phyloP scores from a whole-genome alignment of 1,284 basidiomycete species.

The Rhodofomes roseus region DNA sequence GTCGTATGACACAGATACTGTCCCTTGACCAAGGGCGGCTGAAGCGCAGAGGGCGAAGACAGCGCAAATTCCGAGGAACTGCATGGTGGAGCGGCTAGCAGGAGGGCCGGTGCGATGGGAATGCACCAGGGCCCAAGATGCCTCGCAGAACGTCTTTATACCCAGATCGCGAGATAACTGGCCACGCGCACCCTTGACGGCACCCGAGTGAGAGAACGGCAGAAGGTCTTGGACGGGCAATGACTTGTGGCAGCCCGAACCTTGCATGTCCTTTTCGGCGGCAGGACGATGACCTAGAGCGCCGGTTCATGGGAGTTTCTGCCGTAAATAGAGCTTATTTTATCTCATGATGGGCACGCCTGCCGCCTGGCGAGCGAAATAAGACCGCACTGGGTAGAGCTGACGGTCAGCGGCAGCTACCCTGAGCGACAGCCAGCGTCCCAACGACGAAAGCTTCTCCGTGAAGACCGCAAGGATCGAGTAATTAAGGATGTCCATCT shows the following conservation, averaged over 20 bases:
- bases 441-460: neutral
- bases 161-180: neutral
- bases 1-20: conserved; percentile 40
- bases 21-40: conserved; percentile 20
- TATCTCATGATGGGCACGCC: neutral
- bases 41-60: conserved; percentile 17
- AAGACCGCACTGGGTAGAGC: neutral
- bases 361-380: neutral
- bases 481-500: neutral
- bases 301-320: neutral
- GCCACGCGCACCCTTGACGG: neutral
- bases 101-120: neutral
- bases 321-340: neutral
- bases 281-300: neutral
- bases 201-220: neutral
- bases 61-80: conserved; percentile 20
- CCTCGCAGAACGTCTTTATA: neutral
- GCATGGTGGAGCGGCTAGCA: conserved; percentile 14
- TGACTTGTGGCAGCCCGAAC: neutral
- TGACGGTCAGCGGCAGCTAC: neutral
- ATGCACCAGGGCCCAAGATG: neutral
- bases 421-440: neutral
- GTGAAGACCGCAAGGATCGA: neutral
- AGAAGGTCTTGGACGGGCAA: neutral
- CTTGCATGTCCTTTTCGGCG: neutral